Evolutionary conservation across 2,329 filamentous ascomycete genomes (phyloP), one percentile per base, ranked within the genome.

Genomic region (Ascomycota sp.): DNA sequence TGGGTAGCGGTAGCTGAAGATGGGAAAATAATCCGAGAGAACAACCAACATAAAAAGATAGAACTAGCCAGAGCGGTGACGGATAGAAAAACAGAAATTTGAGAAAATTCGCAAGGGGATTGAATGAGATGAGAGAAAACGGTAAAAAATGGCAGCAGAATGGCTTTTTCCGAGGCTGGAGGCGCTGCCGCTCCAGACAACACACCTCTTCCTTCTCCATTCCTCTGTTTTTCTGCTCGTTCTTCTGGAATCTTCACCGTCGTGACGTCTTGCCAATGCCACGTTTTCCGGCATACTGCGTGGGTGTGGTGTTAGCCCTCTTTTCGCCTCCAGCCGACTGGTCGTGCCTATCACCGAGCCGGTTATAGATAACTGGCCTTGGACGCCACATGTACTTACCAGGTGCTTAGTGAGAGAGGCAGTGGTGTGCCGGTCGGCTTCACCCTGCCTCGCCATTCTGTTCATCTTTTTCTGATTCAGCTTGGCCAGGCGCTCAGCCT

Each of bases 401-500:
- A 98, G 64, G 60, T 95, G 89, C 61, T 92, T 98, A 37, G 75
- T 70, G 55, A 92, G 57, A 31, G 79, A 67, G 23, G 79, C 78
- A 32, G 75, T 75, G 36, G 73, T 72, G 58, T 95, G 86, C 50
- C 91, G 73, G 65, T 98, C 89, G 36, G 77, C 85, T 62, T 98
- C 89, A 64, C 89, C 89, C 65, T 91, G 81, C 53, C 85, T 75
- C 27, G 89, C 89, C 77, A 91, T 89, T 40, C 86, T 72, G 63
- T 98, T 98, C 83, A 91, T 94, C 70, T 83, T 86, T 67, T 86
- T 83, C 74, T 98, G 91, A 45, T 75, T 67, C 50, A 98, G 59
- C 67, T 93, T 95, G 49, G 73, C 67, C 50, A 91, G 62, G 45
- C 76, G 74, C 54, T 93, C 85, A 23, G 81, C 83, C 68, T 86